phyloP scores from a whole-genome alignment of 495 filamentous ascomycete genomes.

The Corynascus novoguineensis region DNA sequence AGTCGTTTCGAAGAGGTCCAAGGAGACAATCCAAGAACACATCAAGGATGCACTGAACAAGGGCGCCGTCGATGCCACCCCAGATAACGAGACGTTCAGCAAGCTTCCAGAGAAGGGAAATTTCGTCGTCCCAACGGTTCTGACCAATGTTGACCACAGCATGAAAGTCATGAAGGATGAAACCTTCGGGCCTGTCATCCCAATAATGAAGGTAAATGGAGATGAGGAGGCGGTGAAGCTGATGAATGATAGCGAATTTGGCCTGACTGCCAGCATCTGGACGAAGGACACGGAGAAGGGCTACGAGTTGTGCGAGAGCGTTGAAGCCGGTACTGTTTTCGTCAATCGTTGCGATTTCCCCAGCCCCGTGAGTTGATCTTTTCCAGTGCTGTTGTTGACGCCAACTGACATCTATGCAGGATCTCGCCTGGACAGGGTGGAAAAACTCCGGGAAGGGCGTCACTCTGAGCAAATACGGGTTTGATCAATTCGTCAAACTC shows the following conservation, averaged over 20 bases:
- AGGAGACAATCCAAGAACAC: conserved; percentile 69
- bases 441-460: conserved; percentile 91
- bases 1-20: conserved; percentile 73
- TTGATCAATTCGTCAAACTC: conserved; percentile 90
- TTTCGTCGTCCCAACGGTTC: conserved; percentile 77
- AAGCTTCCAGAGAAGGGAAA: conserved; percentile 67
- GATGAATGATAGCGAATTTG: conserved; percentile 96
- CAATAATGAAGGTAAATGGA: conserved; percentile 81
- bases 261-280: conserved; percentile 96
- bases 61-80: conserved; percentile 78
- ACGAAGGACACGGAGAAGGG: conserved; percentile 79
- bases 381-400: neutral
- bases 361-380: conserved; percentile 63
- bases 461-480: conserved; percentile 84
- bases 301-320: conserved; percentile 68
- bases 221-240: conserved; percentile 77
- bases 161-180: conserved; percentile 95
- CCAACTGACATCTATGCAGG: conserved; percentile 44
- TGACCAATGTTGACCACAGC: conserved; percentile 72
- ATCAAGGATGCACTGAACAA: conserved; percentile 79
- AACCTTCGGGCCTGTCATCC: conserved; percentile 92
- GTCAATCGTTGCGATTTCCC: conserved; percentile 94
- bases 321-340: conserved; percentile 95
- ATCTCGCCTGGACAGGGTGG: conserved; percentile 97
- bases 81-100: conserved; percentile 68